Percentiles rank a stretch among this genome's conserved stretches.
Evolutionary conservation across 2,329 filamentous ascomycete genomes (phyloP).

Genomic region (Alternaria sp.): DNA sequence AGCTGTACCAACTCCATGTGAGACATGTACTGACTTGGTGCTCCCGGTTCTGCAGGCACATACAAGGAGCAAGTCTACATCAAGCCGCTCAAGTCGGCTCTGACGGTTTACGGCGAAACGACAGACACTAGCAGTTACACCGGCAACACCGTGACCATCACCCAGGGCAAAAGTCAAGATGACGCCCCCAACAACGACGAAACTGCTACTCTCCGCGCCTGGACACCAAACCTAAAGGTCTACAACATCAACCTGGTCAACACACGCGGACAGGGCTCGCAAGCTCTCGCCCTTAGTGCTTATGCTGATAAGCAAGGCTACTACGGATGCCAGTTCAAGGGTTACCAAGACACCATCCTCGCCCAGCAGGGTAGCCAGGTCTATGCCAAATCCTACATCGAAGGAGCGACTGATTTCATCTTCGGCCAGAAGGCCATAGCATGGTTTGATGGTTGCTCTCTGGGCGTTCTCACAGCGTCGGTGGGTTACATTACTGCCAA

Average conservation of each 20-base stretch:
- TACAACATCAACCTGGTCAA: conserved; percentile 67
- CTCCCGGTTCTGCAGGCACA: conserved; percentile 51
- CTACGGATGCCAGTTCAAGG: conserved; percentile 62
- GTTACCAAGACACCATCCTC: conserved; percentile 62
- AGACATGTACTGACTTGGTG: neutral
- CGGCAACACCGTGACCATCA: conserved; percentile 65
- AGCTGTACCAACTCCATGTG: neutral
- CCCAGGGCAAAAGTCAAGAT: conserved; percentile 55
- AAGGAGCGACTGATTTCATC: conserved; percentile 66
- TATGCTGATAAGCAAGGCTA: conserved; percentile 61
- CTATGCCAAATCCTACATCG: conserved; percentile 63
- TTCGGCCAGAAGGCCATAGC: conserved; percentile 61
- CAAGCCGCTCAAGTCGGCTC: conserved; percentile 53
- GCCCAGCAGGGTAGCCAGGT: conserved; percentile 58
- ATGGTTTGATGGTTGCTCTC: conserved; percentile 60
- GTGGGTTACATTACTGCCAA: conserved; percentile 51
- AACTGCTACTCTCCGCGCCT: conserved; percentile 59
- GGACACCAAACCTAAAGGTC: conserved; percentile 60
- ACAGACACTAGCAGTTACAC: conserved; percentile 57
- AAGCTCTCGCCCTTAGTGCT: conserved; percentile 62
- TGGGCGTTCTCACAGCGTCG: conserved; percentile 53
- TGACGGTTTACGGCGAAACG: conserved; percentile 67
- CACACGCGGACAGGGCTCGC: conserved; percentile 55
- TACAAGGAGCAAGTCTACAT: conserved; percentile 68
- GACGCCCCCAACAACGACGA: conserved; percentile 59